phyloP scores from a whole-genome alignment of 2,329 filamentous ascomycete species.

The Blumeria hordei region DNA sequence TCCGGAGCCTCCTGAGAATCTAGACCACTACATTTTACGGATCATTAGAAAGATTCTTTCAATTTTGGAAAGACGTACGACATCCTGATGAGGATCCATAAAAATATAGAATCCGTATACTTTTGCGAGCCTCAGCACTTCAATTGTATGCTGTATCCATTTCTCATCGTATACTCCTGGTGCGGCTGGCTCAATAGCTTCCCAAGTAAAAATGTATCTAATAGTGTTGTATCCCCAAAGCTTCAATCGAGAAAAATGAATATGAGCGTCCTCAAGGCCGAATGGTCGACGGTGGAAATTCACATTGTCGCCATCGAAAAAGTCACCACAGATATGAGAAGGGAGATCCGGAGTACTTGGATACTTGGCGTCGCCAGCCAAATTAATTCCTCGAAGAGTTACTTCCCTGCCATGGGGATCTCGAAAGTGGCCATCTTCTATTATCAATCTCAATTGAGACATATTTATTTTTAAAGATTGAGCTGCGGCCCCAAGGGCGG shows the following conservation, averaged over 20 bases:
- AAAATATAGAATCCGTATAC: constrained; percentile 88
- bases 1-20: constrained; percentile 81
- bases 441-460: constrained; percentile 51
- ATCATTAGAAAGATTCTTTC: constrained; percentile 10
- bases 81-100: constrained; percentile 97
- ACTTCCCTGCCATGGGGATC: constrained; percentile 66
- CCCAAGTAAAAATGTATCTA: constrained; percentile 94
- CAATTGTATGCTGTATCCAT: constrained; percentile 79
- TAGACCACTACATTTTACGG: constrained; percentile 42
- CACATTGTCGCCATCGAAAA: constrained; percentile 83
- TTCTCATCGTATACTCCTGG: constrained; percentile 84
- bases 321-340: constrained; percentile 52
- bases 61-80: constrained; percentile 30
- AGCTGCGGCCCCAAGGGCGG: no score
- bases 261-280: constrained; percentile 53
- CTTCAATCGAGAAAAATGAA: constrained; percentile 66
- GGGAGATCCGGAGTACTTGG: constrained; percentile 61
- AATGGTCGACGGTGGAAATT: constrained; percentile 79
- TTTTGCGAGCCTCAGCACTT: constrained; percentile 61
- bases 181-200: constrained; percentile 83
- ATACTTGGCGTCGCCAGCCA: constrained; percentile 74
- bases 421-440: constrained; percentile 68
- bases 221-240: constrained; percentile 92
- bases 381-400: constrained; percentile 77
- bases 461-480: constrained; percentile 21